Percentiles rank a stretch among this genome's conserved stretches.
Evolutionary conservation across 495 filamentous ascomycete species (phyloP).

Genomic region (Delitschia confertaspora): DNA sequence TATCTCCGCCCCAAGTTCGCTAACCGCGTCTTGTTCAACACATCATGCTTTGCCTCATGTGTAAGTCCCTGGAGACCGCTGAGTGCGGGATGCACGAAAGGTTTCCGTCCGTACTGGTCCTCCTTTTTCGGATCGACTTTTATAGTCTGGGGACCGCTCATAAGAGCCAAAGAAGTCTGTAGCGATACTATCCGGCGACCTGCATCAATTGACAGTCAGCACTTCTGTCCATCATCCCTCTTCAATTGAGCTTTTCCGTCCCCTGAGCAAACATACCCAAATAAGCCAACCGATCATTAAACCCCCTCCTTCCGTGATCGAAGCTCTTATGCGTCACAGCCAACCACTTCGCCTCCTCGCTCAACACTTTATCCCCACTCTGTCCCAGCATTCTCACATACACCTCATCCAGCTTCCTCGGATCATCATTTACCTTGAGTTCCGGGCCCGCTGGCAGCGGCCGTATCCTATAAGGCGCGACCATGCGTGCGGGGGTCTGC

Average conservation of each 20-base stretch:
- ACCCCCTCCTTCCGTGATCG: slow-evolving; percentile 86
- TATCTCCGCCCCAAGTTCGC: slow-evolving; percentile 57
- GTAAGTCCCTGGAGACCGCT: slow-evolving; percentile 62
- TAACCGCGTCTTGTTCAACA: slow-evolving; percentile 52
- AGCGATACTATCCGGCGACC: slow-evolving; percentile 74
- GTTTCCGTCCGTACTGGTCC: slow-evolving; percentile 48
- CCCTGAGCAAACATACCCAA: slow-evolving; percentile 55
- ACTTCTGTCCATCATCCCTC: slow-evolving; percentile 1
- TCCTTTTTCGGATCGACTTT: slow-evolving; percentile 21
- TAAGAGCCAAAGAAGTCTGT: slow-evolving; percentile 64
- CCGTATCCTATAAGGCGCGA: slow-evolving; percentile 50
- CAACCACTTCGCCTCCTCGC: slow-evolving; percentile 91
- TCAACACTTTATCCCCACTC: slow-evolving; percentile 60
- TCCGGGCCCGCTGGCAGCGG: slow-evolving; percentile 36
- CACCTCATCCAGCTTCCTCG: slow-evolving; percentile 59
- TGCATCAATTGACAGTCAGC: slow-evolving; percentile 28
- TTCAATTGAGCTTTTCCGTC: not conserved
- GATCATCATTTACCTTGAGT: slow-evolving; percentile 67
- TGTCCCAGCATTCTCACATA: slow-evolving; percentile 63
- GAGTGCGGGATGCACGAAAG: slow-evolving; percentile 66
- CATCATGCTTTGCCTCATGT: slow-evolving; percentile 43
- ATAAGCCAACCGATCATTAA: slow-evolving; percentile 87
- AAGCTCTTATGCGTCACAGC: slow-evolving; percentile 98
- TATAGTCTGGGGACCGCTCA: slow-evolving; percentile 39
- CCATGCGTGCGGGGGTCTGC: slow-evolving; percentile 68